Conservation (phyloP, 169 alveolate species). For the Eimeria acervulina region DNA sequence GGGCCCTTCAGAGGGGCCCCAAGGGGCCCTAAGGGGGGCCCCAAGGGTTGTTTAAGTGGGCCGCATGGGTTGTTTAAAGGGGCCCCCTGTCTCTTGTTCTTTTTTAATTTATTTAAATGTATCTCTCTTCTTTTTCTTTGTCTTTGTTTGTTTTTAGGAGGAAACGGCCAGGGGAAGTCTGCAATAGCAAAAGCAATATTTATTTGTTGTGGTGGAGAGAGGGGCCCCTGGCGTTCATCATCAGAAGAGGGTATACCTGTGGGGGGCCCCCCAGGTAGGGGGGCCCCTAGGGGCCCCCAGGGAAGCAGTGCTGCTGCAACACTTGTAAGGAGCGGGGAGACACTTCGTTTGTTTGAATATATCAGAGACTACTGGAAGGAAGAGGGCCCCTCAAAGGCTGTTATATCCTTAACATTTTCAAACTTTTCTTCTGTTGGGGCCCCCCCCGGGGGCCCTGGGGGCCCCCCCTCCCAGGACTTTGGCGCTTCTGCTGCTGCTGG, state of each 20-base stretch:
- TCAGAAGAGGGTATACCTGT: too few species aligned
- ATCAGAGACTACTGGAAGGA: slow-evolving; percentile 73
- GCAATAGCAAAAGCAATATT: slow-evolving; percentile 70
- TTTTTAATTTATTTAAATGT: neutral
- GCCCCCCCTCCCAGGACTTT: neutral
- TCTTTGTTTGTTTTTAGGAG: neutral
- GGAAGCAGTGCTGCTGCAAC: neutral
- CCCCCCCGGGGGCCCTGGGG: slow-evolving; percentile 37
- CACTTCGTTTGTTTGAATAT: slow-evolving; percentile 50
- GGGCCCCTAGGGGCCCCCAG: slow-evolving; percentile 31
- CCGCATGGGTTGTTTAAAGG: too few species aligned
- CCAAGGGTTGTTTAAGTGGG: neutral
- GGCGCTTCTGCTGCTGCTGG: neutral
- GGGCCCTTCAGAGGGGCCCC: neutral
- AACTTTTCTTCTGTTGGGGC: slow-evolving; percentile 56
- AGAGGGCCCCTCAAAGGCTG: slow-evolving; percentile 69
- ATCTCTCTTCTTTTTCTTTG: too few species aligned
- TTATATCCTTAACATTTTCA: slow-evolving; percentile 48
- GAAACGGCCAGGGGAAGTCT: slow-evolving; percentile 75
- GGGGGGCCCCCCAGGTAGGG: neutral
- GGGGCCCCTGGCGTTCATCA: slow-evolving; percentile 27
- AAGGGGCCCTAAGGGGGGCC: neutral
- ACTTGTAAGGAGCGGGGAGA: neutral
- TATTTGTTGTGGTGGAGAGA: slow-evolving; percentile 77
- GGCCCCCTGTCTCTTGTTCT: neutral